Evolutionary conservation across 106 monocot genomes (phyloP).

Genomic region (Dioscorea zingiberensis): DNA sequence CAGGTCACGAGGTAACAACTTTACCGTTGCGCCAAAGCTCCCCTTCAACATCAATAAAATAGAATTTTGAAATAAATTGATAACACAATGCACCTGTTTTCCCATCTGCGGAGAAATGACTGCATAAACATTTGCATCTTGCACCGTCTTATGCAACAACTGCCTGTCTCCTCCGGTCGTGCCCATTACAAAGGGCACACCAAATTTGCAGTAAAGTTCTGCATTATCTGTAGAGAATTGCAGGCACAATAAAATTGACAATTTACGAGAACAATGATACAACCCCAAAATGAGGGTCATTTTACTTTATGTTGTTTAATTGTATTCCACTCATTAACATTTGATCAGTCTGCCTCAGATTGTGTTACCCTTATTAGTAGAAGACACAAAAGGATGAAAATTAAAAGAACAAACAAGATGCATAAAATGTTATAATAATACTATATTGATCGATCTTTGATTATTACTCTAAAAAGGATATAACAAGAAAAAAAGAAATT

Average conservation of each 20-base stretch:
- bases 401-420: not conserved
- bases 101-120: slow-evolving; percentile 98
- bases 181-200: slow-evolving; percentile 95
- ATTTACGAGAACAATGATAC: not conserved
- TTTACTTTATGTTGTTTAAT: not conserved
- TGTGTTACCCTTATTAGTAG: not conserved
- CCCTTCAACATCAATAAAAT: too few relatives aligned
- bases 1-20: too few relatives aligned
- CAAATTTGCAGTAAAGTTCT: slow-evolving; percentile 80
- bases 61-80: not conserved
- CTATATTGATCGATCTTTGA: not conserved
- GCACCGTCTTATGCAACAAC: slow-evolving; percentile 54
- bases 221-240: slow-evolving; percentile 46
- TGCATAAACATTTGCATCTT: slow-evolving; percentile 76
- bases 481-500: not conserved
- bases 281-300: not conserved
- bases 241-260: not conserved
- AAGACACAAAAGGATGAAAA: not conserved
- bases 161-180: slow-evolving; percentile 83
- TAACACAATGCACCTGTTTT: slow-evolving; percentile 48
- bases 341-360: too few relatives aligned
- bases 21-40: too few relatives aligned
- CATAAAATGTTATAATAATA: not conserved
- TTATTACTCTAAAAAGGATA: not conserved
- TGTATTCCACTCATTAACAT: not conserved